Percentiles rank a stretch among this genome's conserved stretches.
Conservation (phyloP, 2,329 filamentous ascomycete species). For the Hypoxylon sp. region DNA sequence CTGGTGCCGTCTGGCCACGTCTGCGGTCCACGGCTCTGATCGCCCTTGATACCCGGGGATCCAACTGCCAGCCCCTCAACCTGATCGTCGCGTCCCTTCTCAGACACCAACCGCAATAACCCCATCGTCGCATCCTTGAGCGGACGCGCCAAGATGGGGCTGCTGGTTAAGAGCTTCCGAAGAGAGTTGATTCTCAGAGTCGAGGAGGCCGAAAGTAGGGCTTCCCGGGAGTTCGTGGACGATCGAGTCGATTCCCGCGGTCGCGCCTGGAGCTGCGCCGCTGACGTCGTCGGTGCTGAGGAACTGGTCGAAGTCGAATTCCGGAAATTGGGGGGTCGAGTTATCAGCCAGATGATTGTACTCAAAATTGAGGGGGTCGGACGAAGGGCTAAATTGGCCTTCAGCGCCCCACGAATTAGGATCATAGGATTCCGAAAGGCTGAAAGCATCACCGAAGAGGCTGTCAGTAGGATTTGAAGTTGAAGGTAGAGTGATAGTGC, state of each 20-base stretch:
- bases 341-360: constrained; percentile 73
- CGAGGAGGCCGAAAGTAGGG: constrained; percentile 61
- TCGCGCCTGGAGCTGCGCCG: constrained; percentile 56
- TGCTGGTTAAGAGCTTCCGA: constrained; percentile 74
- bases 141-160: constrained; percentile 77
- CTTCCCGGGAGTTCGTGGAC: constrained; percentile 59
- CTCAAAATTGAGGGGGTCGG: constrained; percentile 72
- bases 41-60: constrained; percentile 50
- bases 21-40: constrained; percentile 46
- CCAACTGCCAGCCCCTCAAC: constrained; percentile 51
- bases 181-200: constrained; percentile 69
- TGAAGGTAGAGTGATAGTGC: constrained; percentile 59
- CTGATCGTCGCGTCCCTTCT: constrained; percentile 58
- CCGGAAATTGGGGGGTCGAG: constrained; percentile 58
- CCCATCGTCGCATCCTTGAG: constrained; percentile 77
- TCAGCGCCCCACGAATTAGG: constrained; percentile 80
- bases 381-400: constrained; percentile 77
- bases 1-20: constrained; percentile 49
- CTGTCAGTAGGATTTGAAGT: constrained; percentile 68
- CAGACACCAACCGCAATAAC: constrained; percentile 76
- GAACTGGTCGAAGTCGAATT: constrained; percentile 58
- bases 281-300: constrained; percentile 60
- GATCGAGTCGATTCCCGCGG: constrained; percentile 58
- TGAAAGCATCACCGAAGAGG: constrained; percentile 75
- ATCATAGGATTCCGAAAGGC: constrained; percentile 72